Conservation (phyloP, 306 rosid genomes). For the Sechiopsis laciniata region DNA sequence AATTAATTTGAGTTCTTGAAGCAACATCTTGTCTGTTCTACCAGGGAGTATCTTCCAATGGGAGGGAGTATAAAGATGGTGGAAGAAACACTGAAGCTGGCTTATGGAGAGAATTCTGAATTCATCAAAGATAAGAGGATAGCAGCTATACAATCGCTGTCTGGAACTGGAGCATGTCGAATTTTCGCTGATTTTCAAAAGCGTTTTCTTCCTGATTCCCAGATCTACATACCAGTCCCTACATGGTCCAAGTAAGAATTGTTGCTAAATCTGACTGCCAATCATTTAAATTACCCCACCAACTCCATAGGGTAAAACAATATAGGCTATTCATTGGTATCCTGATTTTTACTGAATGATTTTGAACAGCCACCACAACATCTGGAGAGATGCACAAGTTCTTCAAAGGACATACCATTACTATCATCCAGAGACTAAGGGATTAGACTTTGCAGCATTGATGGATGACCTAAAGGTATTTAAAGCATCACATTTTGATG, state of each 20-base stretch:
- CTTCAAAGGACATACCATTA: conserved; percentile 75
- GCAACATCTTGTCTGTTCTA: conserved; percentile 1
- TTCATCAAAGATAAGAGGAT: conserved; percentile 76
- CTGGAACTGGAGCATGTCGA: conserved; percentile 97
- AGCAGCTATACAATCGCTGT: conserved; percentile 89
- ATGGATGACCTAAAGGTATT: conserved; percentile 64
- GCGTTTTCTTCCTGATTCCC: conserved; percentile 69
- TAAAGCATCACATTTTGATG: background rate
- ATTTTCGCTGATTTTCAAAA: conserved; percentile 91
- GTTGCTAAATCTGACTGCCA: background rate
- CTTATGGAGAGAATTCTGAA: conserved; percentile 82
- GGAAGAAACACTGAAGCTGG: conserved; percentile 84
- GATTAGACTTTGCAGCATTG: conserved; percentile 74
- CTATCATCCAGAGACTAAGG: conserved; percentile 84
- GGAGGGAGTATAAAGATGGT: conserved; percentile 83
- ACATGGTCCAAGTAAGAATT: conserved; percentile 83
- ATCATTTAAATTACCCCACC: background rate
- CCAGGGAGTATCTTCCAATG: conserved; percentile 95
- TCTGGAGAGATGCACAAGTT: conserved; percentile 92
- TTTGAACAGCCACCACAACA: conserved; percentile 83
- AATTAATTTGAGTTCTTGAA: background rate
- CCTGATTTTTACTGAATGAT: conserved; percentile 22
- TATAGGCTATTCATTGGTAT: conserved; percentile 12
- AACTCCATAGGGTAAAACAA: background rate
- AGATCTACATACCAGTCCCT: conserved; percentile 81